Percentiles rank a stretch among this genome's conserved stretches.
phyloP scores from a whole-genome alignment of 2,329 filamentous ascomycete genomes.

The Fonsecaea multimorphosa region DNA sequence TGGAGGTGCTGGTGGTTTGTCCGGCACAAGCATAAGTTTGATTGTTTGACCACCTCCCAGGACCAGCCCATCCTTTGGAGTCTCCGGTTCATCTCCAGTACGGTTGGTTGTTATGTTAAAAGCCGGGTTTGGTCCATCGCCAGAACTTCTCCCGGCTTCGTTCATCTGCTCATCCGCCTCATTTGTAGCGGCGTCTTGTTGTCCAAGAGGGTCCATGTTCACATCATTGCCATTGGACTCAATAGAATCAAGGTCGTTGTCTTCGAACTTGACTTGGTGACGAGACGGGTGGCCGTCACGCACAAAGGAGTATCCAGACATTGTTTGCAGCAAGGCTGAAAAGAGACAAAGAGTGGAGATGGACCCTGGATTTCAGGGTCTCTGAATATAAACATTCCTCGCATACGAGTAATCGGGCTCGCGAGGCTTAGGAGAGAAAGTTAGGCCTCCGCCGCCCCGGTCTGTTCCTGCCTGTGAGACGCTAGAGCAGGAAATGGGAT shows the following conservation, averaged over 20 bases:
- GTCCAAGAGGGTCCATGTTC: constrained; percentile 7
- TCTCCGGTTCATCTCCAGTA: constrained; percentile 25
- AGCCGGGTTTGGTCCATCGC: constrained; percentile 12
- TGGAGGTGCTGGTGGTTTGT: constrained; percentile 26
- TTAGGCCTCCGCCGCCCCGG: constrained; percentile 23
- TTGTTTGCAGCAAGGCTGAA: constrained; percentile 31
- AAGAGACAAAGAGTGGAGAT: constrained; percentile 24
- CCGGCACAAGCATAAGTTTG: constrained; percentile 36
- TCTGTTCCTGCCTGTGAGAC: constrained; percentile 27
- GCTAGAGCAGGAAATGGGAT: constrained; percentile 19
- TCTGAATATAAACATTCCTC: constrained; percentile 23
- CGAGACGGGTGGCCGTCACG: constrained; percentile 18
- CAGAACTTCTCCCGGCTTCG: constrained; percentile 3
- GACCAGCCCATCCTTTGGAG: constrained; percentile 25
- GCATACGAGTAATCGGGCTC: constrained; percentile 10
- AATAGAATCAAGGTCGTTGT: constrained; percentile 15
- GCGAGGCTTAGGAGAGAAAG: constrained; percentile 28
- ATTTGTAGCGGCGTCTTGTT: neutral
- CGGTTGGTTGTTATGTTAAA: constrained; percentile 26
- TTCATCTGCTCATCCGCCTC: constrained; percentile 13
- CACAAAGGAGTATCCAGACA: constrained; percentile 23
- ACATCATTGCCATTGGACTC: constrained; percentile 8
- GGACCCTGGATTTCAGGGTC: constrained; percentile 27
- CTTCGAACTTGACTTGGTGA: constrained; percentile 8
- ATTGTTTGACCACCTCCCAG: constrained; percentile 33